Conservation (phyloP, 805 yeast genomes). For the Myxozyma nipponensis region DNA sequence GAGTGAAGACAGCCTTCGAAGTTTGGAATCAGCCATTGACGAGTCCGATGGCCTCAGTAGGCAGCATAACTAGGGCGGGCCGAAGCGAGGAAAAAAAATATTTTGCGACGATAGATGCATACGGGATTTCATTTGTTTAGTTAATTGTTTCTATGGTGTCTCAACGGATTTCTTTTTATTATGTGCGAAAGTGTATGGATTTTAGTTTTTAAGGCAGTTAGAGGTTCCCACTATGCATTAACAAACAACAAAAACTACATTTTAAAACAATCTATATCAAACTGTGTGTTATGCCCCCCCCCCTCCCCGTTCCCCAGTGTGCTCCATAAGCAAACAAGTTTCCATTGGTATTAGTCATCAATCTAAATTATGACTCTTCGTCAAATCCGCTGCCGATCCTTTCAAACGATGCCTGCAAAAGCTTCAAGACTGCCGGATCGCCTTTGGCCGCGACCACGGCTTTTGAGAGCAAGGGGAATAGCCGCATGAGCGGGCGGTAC, state of each 20-base stretch:
- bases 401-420: slow-evolving; percentile 24
- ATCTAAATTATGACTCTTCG: not conserved
- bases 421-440: slow-evolving; percentile 16
- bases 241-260: no score
- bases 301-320: no score
- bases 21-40: not conserved
- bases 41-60: no score
- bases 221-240: no score
- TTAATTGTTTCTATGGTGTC: no score
- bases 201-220: no score
- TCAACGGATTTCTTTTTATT: no score
- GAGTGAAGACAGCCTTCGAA: not conserved
- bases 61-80: not conserved
- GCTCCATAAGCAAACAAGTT: not conserved
- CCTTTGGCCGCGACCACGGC: slow-evolving; percentile 24
- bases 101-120: no score
- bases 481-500: slow-evolving; percentile 20
- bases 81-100: not conserved
- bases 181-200: no score
- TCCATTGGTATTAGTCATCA: not conserved
- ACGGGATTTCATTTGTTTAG: no score
- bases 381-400: slow-evolving; percentile 18
- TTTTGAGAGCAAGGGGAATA: slow-evolving; percentile 25
- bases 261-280: no score
- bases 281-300: no score